Evolutionary conservation across 805 yeast genomes (phyloP), one percentile per base, ranked within the genome.

Genomic region (Hanseniaspora occidentalis): DNA sequence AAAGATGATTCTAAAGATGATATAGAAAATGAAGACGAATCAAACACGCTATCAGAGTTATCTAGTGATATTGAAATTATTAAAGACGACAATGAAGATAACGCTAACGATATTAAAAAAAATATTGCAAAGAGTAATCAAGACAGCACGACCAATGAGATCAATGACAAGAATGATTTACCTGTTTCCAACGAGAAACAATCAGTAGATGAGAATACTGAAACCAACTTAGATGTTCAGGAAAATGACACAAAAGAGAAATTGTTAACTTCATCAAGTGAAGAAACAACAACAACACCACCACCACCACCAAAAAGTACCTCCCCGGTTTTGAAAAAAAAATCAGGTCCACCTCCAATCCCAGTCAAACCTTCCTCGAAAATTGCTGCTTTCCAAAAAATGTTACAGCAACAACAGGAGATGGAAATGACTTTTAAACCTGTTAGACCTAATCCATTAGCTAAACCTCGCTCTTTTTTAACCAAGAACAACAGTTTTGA

Each of bases 351-450:
- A 11, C 85, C 85, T 5, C 79, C 76, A 23, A 77, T 77, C 19
- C 89, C 89, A 3, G 80, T 80, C 50, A 82, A 82, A 49, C 76
- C 84, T 14, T 80, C 89, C 0, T 77, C 85, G 1, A 79, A 70
- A 46, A 82, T 82, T 44, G 86, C 88, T 1, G 86, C 86, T 0
- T 82, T 82, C 56, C 94, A 82, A 52, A 81, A 79, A 51, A 75
- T 79, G 80, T 64, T 82, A 41, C 72, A 71, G 38, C 65, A 67
- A 45, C 70, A 67, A 45, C 77, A 72, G 50, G 54, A 58, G 26
- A 59, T 64, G 42, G 65, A 66, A 34, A 69, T 77, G 49, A 83
- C 76, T 48, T 75, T 71, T 41, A 67, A 71, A 68, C 60, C 69
- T 39, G 64, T 64, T 23, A 56, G 56, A 35, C 57, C 56, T 39